phyloP scores from a whole-genome alignment of 805 yeast species.

The Candida sithepensis region DNA sequence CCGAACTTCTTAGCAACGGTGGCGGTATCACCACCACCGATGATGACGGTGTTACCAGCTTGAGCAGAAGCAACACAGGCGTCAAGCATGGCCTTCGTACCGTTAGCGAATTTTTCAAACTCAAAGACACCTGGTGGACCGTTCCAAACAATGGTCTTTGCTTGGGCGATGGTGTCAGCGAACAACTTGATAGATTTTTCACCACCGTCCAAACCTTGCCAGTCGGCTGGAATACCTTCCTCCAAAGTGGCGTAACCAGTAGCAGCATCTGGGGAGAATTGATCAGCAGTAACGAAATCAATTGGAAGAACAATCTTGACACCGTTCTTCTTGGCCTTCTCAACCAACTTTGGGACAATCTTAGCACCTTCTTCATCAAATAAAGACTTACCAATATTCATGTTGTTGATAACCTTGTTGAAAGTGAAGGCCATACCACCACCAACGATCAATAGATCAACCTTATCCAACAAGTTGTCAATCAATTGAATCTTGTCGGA shows the following conservation, averaged over 20 bases:
- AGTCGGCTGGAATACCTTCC: slow-evolving; percentile 90
- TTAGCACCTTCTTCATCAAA: slow-evolving; percentile 94
- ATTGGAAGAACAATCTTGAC: slow-evolving; percentile 93
- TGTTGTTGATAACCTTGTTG: slow-evolving; percentile 84
- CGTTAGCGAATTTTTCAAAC: slow-evolving; percentile 85
- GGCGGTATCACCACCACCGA: slow-evolving; percentile 99
- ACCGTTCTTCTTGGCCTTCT: slow-evolving; percentile 93
- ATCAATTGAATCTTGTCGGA: slow-evolving; percentile 98
- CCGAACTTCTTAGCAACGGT: slow-evolving; percentile 98
- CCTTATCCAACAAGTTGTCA: slow-evolving; percentile 95
- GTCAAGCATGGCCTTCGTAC: slow-evolving; percentile 87
- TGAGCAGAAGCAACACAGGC: slow-evolving; percentile 84
- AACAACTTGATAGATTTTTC: slow-evolving; percentile 81
- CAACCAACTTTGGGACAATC: slow-evolving; percentile 87
- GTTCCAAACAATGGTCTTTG: slow-evolving; percentile 99
- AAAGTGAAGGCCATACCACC: slow-evolving; percentile 99
- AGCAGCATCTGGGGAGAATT: slow-evolving; percentile 87
- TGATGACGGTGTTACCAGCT: slow-evolving; percentile 90
- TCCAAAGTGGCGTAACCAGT: slow-evolving; percentile 80
- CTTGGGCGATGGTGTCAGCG: slow-evolving; percentile 77
- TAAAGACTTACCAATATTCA: slow-evolving; percentile 88
- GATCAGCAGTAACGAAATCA: slow-evolving; percentile 94
- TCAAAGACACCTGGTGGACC: slow-evolving; percentile 99
- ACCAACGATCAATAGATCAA: slow-evolving; percentile 89
- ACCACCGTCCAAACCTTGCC: slow-evolving; percentile 97